phyloP scores from a whole-genome alignment of 805 yeast species.

The Candida odintsovae region DNA sequence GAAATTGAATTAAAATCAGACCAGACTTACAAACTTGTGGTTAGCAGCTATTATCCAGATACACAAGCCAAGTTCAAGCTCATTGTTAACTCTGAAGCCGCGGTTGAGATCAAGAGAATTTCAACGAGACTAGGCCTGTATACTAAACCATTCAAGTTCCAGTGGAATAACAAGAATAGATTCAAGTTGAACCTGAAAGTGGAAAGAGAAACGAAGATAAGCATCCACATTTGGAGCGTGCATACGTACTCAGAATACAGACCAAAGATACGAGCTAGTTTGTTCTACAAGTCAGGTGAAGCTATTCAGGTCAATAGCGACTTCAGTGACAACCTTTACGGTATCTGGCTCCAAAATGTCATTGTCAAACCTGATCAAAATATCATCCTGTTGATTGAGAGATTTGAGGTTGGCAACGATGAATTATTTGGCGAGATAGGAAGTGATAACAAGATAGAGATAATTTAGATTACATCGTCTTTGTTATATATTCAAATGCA shows the following conservation, averaged over 20 bases:
- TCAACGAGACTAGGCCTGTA: conserved; percentile 33
- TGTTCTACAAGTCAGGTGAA: conserved; percentile 41
- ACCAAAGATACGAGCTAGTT: conserved; percentile 41
- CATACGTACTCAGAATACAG: conserved; percentile 27
- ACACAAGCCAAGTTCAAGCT: conserved; percentile 28
- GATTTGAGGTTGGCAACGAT: conserved; percentile 44
- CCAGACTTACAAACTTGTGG: conserved; percentile 38
- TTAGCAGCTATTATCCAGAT: conserved; percentile 39
- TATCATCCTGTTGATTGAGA: conserved; percentile 37
- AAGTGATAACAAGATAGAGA: conserved; percentile 17
- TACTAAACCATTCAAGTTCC: conserved; percentile 18
- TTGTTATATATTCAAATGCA: background rate
- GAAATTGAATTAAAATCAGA: conserved; percentile 23
- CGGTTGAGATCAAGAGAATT: conserved; percentile 12
- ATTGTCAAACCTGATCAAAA: conserved; percentile 18
- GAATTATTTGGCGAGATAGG: conserved; percentile 34
- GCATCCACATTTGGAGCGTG: conserved; percentile 15
- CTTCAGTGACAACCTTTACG: conserved; percentile 38
- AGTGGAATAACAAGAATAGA: conserved; percentile 38
- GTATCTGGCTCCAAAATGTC: conserved; percentile 28
- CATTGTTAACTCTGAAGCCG: conserved; percentile 22
- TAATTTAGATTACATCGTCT: background rate
- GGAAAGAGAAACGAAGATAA: conserved; percentile 16
- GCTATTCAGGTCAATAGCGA: conserved; percentile 33
- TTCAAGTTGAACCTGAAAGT: conserved; percentile 27